Percentiles rank a stretch among this genome's conserved stretches.
Conservation (phyloP, 2,329 filamentous ascomycete genomes). For the Aureobasidium pullulans region DNA sequence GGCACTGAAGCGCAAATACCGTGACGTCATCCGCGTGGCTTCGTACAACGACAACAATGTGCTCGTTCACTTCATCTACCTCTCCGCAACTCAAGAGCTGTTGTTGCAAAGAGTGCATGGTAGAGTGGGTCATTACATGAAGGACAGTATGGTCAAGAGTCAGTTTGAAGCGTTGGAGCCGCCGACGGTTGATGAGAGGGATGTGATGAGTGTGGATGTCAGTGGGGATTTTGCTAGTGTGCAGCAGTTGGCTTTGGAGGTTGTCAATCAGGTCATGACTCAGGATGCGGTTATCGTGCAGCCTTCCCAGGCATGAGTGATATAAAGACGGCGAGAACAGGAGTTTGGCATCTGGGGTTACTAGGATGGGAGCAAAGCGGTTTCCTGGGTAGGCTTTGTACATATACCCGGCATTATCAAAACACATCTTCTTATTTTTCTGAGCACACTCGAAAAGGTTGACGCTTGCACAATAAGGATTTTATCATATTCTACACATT, state of each 20-base stretch:
- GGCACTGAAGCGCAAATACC: constrained; percentile 92
- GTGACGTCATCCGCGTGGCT: constrained; percentile 58
- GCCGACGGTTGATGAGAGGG: constrained; percentile 52
- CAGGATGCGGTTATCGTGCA: constrained; percentile 8
- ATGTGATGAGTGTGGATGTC: constrained; percentile 41
- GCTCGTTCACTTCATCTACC: constrained; percentile 80
- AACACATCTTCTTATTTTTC: too few species aligned
- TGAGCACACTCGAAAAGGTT: too few species aligned
- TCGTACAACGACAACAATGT: constrained; percentile 38
- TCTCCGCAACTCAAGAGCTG: constrained; percentile 67
- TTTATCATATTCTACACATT: too few species aligned
- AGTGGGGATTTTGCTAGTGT: constrained; percentile 35
- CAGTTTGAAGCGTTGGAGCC: constrained; percentile 85
- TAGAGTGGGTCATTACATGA: constrained; percentile 88
- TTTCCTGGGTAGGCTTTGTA: neutral
- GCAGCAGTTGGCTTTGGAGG: constrained; percentile 30
- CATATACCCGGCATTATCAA: neutral
- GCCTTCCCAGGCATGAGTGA: neutral
- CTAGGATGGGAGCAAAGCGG: neutral
- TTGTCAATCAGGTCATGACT: constrained; percentile 32
- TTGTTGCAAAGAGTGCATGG: constrained; percentile 67
- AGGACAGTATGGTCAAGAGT: constrained; percentile 87
- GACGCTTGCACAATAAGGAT: too few species aligned
- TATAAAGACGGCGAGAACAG: neutral
- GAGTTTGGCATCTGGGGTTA: neutral